phyloP scores from a whole-genome alignment of 345 rosid genomes.

The Turritis glabra region DNA sequence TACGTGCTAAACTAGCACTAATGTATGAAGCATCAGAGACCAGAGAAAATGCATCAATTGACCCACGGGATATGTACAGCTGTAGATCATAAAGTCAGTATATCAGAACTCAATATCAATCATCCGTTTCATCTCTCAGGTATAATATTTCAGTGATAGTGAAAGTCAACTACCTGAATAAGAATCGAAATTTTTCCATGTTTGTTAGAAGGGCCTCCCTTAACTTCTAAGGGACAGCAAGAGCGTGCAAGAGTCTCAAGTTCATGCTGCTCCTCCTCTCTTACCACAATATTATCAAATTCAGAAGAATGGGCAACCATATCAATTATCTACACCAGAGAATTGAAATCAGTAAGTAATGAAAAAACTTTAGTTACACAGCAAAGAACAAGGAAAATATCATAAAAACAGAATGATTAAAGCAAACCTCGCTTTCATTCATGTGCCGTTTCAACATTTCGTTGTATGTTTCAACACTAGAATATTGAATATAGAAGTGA shows the following conservation, averaged over 20 bases:
- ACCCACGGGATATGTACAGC: constrained; percentile 95
- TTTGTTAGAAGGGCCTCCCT: constrained; percentile 92
- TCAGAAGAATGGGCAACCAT: constrained; percentile 99
- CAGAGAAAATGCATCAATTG: constrained; percentile 86
- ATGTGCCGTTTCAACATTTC: constrained; percentile 91
- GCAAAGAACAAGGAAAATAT: constrained; percentile 19
- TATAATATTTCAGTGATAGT: constrained; percentile 21
- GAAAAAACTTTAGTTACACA: background rate
- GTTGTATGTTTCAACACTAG: constrained; percentile 97
- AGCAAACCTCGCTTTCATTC: constrained; percentile 89
- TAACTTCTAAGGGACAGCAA: constrained; percentile 84
- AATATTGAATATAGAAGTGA: constrained; percentile 95
- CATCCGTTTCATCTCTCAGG: constrained; percentile 20
- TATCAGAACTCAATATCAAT: constrained; percentile 35
- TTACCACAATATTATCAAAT: constrained; percentile 92
- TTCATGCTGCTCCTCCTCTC: constrained; percentile 98
- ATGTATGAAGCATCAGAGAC: constrained; percentile 96
- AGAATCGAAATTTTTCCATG: constrained; percentile 97
- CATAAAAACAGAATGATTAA: constrained; percentile 22
- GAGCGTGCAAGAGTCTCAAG: constrained; percentile 75
- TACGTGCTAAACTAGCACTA: constrained; percentile 98
- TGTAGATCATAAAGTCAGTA: constrained; percentile 46
- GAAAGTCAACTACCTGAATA: constrained; percentile 64
- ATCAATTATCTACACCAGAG: constrained; percentile 66
- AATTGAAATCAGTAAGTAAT: constrained; percentile 18